These are phyloP conservation scores for Cucurbita ficifolia DNA, from an alignment of 306 rosid species.

Conservation along the genomic window DNA sequence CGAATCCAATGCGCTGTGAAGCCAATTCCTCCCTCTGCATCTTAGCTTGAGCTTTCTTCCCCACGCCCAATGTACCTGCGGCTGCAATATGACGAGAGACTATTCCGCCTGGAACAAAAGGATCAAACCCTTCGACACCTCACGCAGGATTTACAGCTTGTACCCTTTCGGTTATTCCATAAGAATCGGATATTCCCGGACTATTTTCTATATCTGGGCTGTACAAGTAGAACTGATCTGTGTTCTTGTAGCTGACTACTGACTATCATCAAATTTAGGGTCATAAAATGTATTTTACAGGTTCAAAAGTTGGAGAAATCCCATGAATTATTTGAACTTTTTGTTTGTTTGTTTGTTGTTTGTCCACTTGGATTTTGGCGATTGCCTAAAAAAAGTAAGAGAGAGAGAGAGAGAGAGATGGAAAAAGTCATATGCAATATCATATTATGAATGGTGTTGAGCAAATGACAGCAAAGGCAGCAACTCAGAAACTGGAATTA, in stretches of 20 bases:
- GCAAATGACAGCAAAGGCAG: slow-evolving; percentile 3
- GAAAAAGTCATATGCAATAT: background rate
- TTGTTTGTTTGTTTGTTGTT: background rate
- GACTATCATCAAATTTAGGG: background rate
- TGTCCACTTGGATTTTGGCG: background rate
- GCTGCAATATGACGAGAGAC: too few relatives aligned
- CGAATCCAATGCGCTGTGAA: slow-evolving; percentile 66
- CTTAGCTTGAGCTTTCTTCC: background rate
- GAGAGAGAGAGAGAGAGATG: too few relatives aligned
- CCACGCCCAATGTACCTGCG: too few relatives aligned
- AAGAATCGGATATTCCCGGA: too few relatives aligned
- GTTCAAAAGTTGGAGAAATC: too few relatives aligned
- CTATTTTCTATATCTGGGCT: background rate
- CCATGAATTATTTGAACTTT: background rate
- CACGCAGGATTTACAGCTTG: too few relatives aligned
- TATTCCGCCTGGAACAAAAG: too few relatives aligned
- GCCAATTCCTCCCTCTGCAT: slow-evolving; percentile 49
- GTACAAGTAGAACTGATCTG: background rate
- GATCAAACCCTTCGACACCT: too few relatives aligned
- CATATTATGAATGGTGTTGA: background rate
- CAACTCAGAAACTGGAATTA: background rate
- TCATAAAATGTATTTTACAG: background rate
- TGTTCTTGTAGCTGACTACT: background rate
- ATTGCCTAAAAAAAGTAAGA: background rate
- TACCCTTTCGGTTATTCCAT: too few relatives aligned